Evolutionary conservation across 2,329 filamentous ascomycete genomes (phyloP).

Genomic region (Fusarium armeniacum): DNA sequence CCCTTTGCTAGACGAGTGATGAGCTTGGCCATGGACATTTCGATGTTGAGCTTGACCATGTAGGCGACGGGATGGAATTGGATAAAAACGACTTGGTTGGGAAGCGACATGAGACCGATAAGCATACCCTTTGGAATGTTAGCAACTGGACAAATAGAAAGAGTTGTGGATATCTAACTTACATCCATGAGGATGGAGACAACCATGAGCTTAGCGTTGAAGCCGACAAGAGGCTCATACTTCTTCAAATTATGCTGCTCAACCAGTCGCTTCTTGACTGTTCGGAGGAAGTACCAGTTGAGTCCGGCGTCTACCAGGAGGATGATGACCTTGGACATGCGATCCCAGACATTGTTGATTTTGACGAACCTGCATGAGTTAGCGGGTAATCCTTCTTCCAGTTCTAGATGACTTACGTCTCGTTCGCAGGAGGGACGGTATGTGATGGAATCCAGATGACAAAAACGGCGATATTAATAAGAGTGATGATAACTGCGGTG

Average conservation of each 20-base stretch:
- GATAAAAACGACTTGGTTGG: slow-evolving; percentile 57
- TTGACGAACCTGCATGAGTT: slow-evolving; percentile 49
- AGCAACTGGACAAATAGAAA: rapidly evolving
- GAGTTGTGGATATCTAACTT: slow-evolving; percentile 14
- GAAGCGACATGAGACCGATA: slow-evolving; percentile 54
- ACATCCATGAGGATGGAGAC: slow-evolving; percentile 65
- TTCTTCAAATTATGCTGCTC: slow-evolving; percentile 63
- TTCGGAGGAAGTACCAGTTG: slow-evolving; percentile 66
- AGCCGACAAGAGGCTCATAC: slow-evolving; percentile 63
- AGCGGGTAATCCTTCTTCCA: background rate
- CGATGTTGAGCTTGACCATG: slow-evolving; percentile 67
- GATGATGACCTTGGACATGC: slow-evolving; percentile 66
- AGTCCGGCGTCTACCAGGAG: slow-evolving; percentile 63
- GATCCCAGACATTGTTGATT: slow-evolving; percentile 67
- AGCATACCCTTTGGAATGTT: slow-evolving; percentile 34
- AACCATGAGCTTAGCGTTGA: slow-evolving; percentile 64
- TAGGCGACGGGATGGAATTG: slow-evolving; percentile 67
- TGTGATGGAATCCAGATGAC: slow-evolving; percentile 67
- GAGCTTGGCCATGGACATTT: slow-evolving; percentile 67
- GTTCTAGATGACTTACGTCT: slow-evolving; percentile 45
- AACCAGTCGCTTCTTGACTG: slow-evolving; percentile 62
- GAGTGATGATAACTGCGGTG: slow-evolving; percentile 60
- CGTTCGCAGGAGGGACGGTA: slow-evolving; percentile 55
- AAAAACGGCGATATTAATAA: slow-evolving; percentile 68
- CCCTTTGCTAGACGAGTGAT: slow-evolving; percentile 57